Evolutionary conservation across 352 stramenopile genomes (phyloP), one percentile per base, ranked within the genome.

Genomic region (Phytophthora macrochlamydospora): DNA sequence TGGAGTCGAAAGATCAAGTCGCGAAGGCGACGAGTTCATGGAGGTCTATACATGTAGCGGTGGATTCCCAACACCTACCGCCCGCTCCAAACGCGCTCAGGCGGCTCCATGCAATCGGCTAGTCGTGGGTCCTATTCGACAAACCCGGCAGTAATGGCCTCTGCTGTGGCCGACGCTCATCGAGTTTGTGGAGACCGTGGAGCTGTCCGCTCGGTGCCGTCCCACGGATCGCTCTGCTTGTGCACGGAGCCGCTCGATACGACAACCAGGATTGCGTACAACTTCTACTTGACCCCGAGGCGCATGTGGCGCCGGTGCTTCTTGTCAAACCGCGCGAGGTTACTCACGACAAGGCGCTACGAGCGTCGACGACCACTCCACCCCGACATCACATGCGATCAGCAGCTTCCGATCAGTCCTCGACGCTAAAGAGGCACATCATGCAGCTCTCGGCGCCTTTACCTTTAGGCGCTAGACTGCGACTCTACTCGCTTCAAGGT

Each of bases 391-490:
- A 40, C 35, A 40, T 40, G 35, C 35, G 9, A 40, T 40, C 6
- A 40, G 35, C 35, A 11, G 18, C 18, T 24, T 24, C 18, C 18
- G 18, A 24, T 24, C 18, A 24, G 18, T 24, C 18, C 18, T 24
- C 18, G 18, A 24, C 18, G 18, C 18, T 24, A 74, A 70, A 66
- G 30, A 67, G 62, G 53, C 42, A 40, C 44, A n/a, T n/a, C 11
- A n/a, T 24, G 18, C 18, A 24, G 18, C 18, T 24, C 18, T 7
- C 14, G 3, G n/a, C 55, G 35, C 67, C 67, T 74, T 71, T 71
- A 74, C 67, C 51, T 54, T 32, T 4, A 43, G 43, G 52, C 53
- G 65, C 64, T 69, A 64, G 65, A 63, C 59, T 63, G 33, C 18
- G 18, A 24, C 18, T 24, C 18, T 24, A 24, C 18, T 24, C 51